These are phyloP conservation scores for Scytalidium lignicola DNA, from an alignment of 2,329 filamentous ascomycete species.

Conservation along the genomic window DNA sequence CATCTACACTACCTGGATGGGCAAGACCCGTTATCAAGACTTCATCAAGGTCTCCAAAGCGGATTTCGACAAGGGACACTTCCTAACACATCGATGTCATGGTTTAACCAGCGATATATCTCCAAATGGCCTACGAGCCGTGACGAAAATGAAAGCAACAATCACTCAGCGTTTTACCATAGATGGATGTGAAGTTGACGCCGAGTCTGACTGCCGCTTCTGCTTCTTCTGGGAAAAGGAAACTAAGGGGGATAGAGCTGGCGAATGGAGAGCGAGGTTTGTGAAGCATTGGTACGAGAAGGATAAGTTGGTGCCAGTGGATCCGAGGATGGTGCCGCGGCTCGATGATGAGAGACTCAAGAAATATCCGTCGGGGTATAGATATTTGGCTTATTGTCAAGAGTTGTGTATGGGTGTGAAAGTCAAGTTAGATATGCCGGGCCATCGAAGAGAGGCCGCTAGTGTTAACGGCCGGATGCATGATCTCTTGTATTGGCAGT, in stretches of 20 bases:
- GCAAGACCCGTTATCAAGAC: conserved; percentile 32
- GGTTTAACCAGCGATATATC: conserved; percentile 38
- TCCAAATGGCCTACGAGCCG: conserved; percentile 31
- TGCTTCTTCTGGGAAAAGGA: conserved; percentile 37
- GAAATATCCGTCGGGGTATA: conserved; percentile 38
- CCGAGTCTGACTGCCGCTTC: conserved; percentile 40
- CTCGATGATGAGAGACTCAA: conserved; percentile 35
- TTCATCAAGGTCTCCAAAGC: conserved; percentile 33
- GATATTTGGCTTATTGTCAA: conserved; percentile 40
- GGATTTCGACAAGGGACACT: conserved; percentile 34
- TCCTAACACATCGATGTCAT: conserved; percentile 38
- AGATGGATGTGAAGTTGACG: conserved; percentile 36
- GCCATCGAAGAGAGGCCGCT: conserved; percentile 32
- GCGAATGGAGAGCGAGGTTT: conserved; percentile 36
- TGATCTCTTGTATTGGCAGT: conserved; percentile 38
- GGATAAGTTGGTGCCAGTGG: conserved; percentile 1
- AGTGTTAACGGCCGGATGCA: conserved; percentile 35
- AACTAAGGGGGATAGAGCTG: conserved; percentile 1
- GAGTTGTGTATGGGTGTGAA: conserved; percentile 40
- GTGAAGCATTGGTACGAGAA: conserved; percentile 30
- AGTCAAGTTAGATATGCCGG: conserved; percentile 39
- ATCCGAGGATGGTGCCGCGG: conserved; percentile 26
- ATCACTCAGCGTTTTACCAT: conserved; percentile 42
- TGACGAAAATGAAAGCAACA: conserved; percentile 44
- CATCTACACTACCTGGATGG: conserved; percentile 46